phyloP scores from a whole-genome alignment of 495 filamentous ascomycete genomes.

The Lasiosphaeriaceae sp. region DNA sequence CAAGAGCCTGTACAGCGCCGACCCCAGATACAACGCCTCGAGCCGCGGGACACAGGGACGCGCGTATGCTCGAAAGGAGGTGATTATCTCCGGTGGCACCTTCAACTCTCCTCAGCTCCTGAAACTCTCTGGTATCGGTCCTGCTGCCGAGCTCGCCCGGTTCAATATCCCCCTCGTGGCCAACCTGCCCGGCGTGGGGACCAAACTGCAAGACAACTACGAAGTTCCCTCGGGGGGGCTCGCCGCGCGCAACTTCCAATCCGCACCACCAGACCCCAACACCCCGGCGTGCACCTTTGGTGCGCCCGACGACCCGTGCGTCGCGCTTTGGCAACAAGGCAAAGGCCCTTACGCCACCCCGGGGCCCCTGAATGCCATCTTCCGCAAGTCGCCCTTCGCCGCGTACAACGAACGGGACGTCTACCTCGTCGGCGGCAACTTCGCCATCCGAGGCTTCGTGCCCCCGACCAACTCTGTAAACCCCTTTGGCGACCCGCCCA shows the following conservation, averaged over 20 bases:
- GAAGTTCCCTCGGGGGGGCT: constrained; percentile 28
- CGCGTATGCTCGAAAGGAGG: constrained; percentile 34
- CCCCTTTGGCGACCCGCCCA: constrained; percentile 6
- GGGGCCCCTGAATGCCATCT: constrained; percentile 11
- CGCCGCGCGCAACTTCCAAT: constrained; percentile 10
- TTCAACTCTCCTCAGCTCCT: constrained; percentile 59
- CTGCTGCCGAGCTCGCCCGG: constrained; percentile 43
- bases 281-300: constrained; percentile 20
- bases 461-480: constrained; percentile 21
- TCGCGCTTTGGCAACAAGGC: constrained; percentile 8
- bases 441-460: constrained; percentile 26
- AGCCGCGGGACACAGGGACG: constrained; percentile 19
- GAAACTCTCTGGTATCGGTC: constrained; percentile 53
- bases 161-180: constrained; percentile 44
- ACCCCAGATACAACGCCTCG: constrained; percentile 29
- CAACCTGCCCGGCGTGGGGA: constrained; percentile 52
- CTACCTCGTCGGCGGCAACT: constrained; percentile 25
- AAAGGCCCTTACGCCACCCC: constrained; percentile 12
- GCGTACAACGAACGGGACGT: constrained; percentile 16
- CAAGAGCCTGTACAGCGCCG: constrained; percentile 36
- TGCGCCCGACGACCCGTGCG: constrained; percentile 17
- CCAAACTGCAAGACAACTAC: constrained; percentile 54
- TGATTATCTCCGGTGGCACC: constrained; percentile 50
- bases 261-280: constrained; percentile 23
- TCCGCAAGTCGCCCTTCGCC: constrained; percentile 7